Evolutionary conservation across 139 green algal genomes (phyloP), one percentile per base, ranked within the genome.

Genomic region (Spirogloea muscicola): DNA sequence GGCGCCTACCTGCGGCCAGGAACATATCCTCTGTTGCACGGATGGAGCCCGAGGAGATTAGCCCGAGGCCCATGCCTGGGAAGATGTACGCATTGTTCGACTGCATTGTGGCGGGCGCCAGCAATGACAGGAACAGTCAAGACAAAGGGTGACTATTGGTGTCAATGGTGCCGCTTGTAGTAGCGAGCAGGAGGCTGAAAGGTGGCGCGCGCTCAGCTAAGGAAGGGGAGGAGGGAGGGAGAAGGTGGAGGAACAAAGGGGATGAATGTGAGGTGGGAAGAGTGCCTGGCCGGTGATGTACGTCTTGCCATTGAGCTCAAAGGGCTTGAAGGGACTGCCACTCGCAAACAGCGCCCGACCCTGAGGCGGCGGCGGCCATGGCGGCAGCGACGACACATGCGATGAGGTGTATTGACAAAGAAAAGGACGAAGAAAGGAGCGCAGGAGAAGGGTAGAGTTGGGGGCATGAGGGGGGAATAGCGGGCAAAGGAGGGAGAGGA

Each of bases 41-140:
- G 33, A 52, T 27, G 39, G 60, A 66, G 9, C 37, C 27, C 36
- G 70, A 42, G 16, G 75, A 6, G 16, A 79, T 77, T 21, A 18
- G 25, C 25, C 60, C 70, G 29, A 77, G 68, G 39, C 70, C 70
- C 9, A 79, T 52, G 1, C 73, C 82, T 0, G 80, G 80, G 52
- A 75, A 93, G 44, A 92, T 84, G 75, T 86, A 90, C 77, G 91
- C 84, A 82, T 94, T 94, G 82, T 94, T 94, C n/a, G 88, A 86
- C 82, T 91, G 87, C n/a, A n/a, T 16, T 52, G 44, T 52, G 44
- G n/a, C n/a, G n/a, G n/a, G n/a, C n/a, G n/a, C n/a, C n/a, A n/a
- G n/a, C n/a, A n/a, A n/a, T n/a, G n/a, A n/a, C n/a, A n/a, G n/a
- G n/a, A n/a, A 55, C 44, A 55, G 44, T 55, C 44, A 25, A 18